phyloP scores from a whole-genome alignment of 345 rosid genomes.

The Lepidium didymum region DNA sequence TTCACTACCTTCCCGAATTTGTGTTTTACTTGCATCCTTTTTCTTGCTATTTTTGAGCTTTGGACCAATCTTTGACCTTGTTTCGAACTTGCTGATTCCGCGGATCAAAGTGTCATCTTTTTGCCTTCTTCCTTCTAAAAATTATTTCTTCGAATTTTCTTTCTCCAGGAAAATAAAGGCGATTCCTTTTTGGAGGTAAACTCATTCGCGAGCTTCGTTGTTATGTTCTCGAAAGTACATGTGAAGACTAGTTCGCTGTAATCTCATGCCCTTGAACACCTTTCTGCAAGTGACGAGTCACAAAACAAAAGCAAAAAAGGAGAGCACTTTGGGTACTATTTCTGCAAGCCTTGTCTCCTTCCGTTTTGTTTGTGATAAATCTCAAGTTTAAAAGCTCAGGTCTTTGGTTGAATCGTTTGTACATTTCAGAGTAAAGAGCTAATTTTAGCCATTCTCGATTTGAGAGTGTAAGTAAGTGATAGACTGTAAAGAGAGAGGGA shows the following conservation, averaged over 20 bases:
- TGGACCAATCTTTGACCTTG: conserved; percentile 27
- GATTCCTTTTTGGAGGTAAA: conserved; percentile 5
- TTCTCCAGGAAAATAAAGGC: conserved; percentile 4
- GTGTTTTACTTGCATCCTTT: conserved; percentile 3
- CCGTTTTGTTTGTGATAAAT: neutral
- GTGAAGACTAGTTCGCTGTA: conserved; percentile 10
- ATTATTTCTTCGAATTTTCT: neutral
- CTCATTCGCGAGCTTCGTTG: conserved; percentile 21
- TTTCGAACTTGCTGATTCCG: conserved; percentile 11
- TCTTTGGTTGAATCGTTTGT: neutral
- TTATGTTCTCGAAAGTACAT: conserved; percentile 15
- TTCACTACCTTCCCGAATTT: neutral
- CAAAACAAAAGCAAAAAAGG: neutral
- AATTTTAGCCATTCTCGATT: neutral
- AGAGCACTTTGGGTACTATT: conserved; percentile 5
- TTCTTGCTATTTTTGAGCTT: conserved; percentile 4
- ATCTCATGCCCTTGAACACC: conserved; percentile 12
- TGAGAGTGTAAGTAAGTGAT: neutral
- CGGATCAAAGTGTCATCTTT: conserved; percentile 12
- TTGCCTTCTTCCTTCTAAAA: neutral
- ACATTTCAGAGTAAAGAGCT: neutral
- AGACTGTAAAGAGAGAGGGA: neutral
- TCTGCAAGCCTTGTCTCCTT: neutral
- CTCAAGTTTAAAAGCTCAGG: neutral
- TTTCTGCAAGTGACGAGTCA: conserved; percentile 4